Evolutionary conservation across 768 basidiomycete species (phyloP).

Genomic region (Phylloporus arenicola): DNA sequence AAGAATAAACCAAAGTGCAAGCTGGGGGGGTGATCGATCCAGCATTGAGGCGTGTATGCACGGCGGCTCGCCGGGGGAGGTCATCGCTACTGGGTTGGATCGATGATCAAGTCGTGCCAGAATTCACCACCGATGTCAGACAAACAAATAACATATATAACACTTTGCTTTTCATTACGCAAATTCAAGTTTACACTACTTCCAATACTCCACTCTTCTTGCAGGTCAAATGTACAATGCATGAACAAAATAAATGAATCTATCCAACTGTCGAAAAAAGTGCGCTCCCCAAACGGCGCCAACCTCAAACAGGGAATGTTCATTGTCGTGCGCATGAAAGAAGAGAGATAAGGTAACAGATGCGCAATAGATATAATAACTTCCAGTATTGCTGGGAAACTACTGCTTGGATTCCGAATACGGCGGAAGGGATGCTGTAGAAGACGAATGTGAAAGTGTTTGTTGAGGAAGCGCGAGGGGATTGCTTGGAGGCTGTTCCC

Average conservation of each 20-base stretch:
- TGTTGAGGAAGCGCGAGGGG: conserved; percentile 2
- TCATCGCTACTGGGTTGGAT: too few relatives aligned
- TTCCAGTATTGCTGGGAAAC: background rate
- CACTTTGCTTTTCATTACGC: background rate
- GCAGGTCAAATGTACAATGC: conserved; percentile 12
- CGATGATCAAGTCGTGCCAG: too few relatives aligned
- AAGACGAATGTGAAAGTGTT: conserved; percentile 31
- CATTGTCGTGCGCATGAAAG: conserved; percentile 5
- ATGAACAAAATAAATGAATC: conserved; percentile 13
- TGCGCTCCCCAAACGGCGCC: background rate
- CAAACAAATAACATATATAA: too few relatives aligned
- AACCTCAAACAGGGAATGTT: background rate
- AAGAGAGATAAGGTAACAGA: conserved; percentile 20
- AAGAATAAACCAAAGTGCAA: too few relatives aligned
- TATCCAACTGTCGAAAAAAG: conserved; percentile 5
- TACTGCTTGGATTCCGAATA: conserved; percentile 32
- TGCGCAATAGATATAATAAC: conserved; percentile 17
- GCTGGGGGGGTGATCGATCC: too few relatives aligned
- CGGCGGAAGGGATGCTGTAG: conserved; percentile 40
- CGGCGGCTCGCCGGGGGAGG: too few relatives aligned
- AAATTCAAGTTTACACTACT: background rate
- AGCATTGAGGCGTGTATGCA: too few relatives aligned
- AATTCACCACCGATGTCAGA: too few relatives aligned
- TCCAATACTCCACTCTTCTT: background rate
- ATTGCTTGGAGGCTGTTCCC: conserved; percentile 20